These are phyloP conservation scores for Teratosphaeriaceae sp. DNA, from an alignment of 2,329 filamentous ascomycete genomes.

Conservation along the genomic window DNA sequence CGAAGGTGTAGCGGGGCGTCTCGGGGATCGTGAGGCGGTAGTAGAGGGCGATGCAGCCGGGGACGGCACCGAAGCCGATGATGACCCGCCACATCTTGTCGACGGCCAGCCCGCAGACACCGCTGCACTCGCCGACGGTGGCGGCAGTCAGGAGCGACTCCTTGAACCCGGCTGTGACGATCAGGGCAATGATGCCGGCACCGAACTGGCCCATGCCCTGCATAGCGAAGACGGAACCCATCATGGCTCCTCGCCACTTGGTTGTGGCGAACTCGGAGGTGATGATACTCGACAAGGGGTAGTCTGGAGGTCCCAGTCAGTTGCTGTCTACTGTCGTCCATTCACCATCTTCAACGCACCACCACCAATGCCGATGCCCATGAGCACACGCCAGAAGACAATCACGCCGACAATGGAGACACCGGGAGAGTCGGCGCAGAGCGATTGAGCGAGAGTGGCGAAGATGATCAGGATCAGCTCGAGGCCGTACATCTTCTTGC, in stretches of 20 bases:
- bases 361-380: constrained; percentile 73
- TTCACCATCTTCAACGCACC: constrained; percentile 15
- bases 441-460: constrained; percentile 64
- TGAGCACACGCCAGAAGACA: constrained; percentile 76
- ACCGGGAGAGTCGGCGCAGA: constrained; percentile 56
- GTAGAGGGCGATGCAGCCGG: constrained; percentile 75
- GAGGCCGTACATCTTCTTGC: constrained; percentile 78
- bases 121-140: constrained; percentile 50
- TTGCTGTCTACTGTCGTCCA: neutral
- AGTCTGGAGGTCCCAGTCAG: constrained; percentile 46
- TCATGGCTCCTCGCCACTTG: constrained; percentile 81
- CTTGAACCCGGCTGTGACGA: constrained; percentile 42
- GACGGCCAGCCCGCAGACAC: constrained; percentile 60
- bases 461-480: constrained; percentile 77
- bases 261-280: constrained; percentile 84
- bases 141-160: constrained; percentile 28
- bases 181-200: constrained; percentile 68
- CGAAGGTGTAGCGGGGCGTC: constrained; percentile 82
- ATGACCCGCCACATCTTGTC: constrained; percentile 85
- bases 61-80: constrained; percentile 74
- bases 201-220: constrained; percentile 75
- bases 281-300: constrained; percentile 75
- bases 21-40: constrained; percentile 83
- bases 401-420: constrained; percentile 59
- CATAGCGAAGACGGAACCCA: constrained; percentile 81